Evolutionary conservation across 2,329 filamentous ascomycete species (phyloP).

Genomic region (Fusarium sp.): DNA sequence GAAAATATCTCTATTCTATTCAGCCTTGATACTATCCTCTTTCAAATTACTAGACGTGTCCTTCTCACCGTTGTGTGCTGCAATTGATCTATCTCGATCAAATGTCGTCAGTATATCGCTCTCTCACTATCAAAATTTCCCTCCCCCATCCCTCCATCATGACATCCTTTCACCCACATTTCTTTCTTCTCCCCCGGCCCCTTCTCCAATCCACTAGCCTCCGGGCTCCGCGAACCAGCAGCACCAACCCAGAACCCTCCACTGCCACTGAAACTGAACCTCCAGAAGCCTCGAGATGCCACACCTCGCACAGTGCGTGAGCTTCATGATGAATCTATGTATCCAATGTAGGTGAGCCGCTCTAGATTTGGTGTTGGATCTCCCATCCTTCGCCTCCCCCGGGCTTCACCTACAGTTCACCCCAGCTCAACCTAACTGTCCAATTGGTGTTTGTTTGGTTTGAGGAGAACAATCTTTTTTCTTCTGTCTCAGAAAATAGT

Average conservation of each 20-base stretch:
- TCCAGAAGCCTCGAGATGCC: conserved; percentile 32
- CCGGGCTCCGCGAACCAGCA: conserved; percentile 24
- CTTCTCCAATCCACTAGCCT: conserved; percentile 31
- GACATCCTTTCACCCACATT: conserved; percentile 40
- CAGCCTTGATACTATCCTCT: neutral
- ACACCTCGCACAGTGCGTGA: conserved; percentile 26
- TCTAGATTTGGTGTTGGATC: conserved; percentile 38
- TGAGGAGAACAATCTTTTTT: conserved; percentile 25
- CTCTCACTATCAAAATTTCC: conserved; percentile 3
- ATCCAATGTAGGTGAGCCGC: conserved; percentile 20
- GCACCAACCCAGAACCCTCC: conserved; percentile 8
- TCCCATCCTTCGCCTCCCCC: conserved; percentile 34
- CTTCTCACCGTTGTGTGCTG: neutral
- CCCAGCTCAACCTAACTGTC: conserved; percentile 33
- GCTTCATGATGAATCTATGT: neutral
- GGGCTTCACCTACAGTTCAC: conserved; percentile 21
- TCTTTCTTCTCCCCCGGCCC: conserved; percentile 28
- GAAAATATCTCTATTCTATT: neutral
- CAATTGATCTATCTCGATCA: conserved; percentile 21
- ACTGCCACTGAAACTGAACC: conserved; percentile 8
- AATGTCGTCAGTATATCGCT: conserved; percentile 27
- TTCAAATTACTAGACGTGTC: neutral
- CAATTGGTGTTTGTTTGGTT: conserved; percentile 35
- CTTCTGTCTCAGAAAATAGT: neutral
- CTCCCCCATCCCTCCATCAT: conserved; percentile 37